These are phyloP conservation scores for Takakia lepidozioides DNA, from an alignment of 225 moss, liverwort and hornwort genomes.

Conservation along the genomic window DNA sequence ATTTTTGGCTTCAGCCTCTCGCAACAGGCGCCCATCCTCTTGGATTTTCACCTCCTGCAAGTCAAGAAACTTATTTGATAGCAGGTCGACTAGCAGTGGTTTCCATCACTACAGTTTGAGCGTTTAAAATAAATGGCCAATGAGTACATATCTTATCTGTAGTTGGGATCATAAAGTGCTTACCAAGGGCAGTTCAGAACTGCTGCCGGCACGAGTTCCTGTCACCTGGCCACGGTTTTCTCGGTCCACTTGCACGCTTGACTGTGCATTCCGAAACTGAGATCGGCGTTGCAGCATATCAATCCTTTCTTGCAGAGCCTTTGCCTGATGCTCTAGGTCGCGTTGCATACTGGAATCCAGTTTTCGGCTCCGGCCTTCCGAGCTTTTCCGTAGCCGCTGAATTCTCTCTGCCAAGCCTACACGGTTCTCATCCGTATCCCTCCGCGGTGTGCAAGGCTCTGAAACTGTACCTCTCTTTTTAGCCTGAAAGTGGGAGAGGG, in stretches of 20 bases:
- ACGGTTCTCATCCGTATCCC: too few relatives aligned
- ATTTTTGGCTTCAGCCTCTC: constrained; percentile 40
- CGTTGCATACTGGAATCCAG: constrained; percentile 13
- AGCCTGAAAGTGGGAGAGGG: too few relatives aligned
- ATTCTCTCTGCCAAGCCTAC: too few relatives aligned
- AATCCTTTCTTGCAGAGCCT: constrained; percentile 55
- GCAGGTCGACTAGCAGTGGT: too few relatives aligned
- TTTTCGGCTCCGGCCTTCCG: constrained; percentile 28
- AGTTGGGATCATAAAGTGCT: too few relatives aligned
- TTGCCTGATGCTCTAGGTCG: constrained; percentile 50
- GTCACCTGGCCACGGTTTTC: constrained; percentile 33
- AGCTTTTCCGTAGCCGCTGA: constrained; percentile 18
- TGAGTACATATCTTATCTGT: too few relatives aligned
- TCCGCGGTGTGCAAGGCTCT: constrained; percentile 31
- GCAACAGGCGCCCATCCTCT: constrained; percentile 41
- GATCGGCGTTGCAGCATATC: constrained; percentile 49
- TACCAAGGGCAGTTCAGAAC: constrained; percentile 5
- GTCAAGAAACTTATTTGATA: too few relatives aligned
- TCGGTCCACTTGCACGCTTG: constrained; percentile 30
- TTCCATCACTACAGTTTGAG: too few relatives aligned
- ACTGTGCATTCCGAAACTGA: constrained; percentile 14
- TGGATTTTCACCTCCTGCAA: too few relatives aligned
- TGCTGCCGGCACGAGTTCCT: constrained; percentile 4
- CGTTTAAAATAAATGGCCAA: too few relatives aligned
- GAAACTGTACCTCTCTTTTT: constrained; percentile 31